Evolutionary conservation across 1,139 yeast genomes (phyloP).

Genomic region (Zygosaccharomyces sapae): DNA sequence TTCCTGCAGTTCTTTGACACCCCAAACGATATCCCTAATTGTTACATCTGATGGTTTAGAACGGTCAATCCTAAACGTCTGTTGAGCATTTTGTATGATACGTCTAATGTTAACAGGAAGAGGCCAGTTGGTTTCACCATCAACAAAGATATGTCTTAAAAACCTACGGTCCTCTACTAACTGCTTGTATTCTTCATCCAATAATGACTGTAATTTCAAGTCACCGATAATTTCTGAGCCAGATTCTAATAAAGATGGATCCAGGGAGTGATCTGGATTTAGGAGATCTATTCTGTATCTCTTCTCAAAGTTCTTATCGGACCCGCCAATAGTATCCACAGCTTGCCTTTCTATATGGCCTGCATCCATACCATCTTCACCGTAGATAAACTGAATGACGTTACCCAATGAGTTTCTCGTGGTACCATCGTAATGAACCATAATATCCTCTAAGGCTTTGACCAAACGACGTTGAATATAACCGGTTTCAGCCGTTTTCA

Average conservation of each 20-base stretch:
- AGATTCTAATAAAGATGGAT: constrained; percentile 74
- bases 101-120: constrained; percentile 96
- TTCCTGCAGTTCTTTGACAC: constrained; percentile 66
- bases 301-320: constrained; percentile 77
- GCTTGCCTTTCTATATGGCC: constrained; percentile 96
- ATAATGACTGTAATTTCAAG: constrained; percentile 67
- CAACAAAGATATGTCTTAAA: constrained; percentile 79
- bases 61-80: constrained; percentile 90
- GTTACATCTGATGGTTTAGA: constrained; percentile 87
- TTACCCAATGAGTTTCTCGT: constrained; percentile 97
- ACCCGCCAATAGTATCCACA: constrained; percentile 91
- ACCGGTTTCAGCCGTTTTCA: constrained; percentile 98
- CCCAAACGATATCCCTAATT: constrained; percentile 71
- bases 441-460: constrained; percentile 95
- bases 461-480: constrained; percentile 98
- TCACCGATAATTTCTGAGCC: constrained; percentile 93
- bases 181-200: constrained; percentile 83
- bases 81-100: constrained; percentile 94
- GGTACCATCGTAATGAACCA: constrained; percentile 98
- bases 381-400: constrained; percentile 90
- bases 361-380: constrained; percentile 99
- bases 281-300: constrained; percentile 85
- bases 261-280: constrained; percentile 59
- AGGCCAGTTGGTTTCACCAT: constrained; percentile 97
- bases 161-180: constrained; percentile 71